phyloP scores from a whole-genome alignment of 2,329 filamentous ascomycete genomes.

The Colletotrichum musicola region DNA sequence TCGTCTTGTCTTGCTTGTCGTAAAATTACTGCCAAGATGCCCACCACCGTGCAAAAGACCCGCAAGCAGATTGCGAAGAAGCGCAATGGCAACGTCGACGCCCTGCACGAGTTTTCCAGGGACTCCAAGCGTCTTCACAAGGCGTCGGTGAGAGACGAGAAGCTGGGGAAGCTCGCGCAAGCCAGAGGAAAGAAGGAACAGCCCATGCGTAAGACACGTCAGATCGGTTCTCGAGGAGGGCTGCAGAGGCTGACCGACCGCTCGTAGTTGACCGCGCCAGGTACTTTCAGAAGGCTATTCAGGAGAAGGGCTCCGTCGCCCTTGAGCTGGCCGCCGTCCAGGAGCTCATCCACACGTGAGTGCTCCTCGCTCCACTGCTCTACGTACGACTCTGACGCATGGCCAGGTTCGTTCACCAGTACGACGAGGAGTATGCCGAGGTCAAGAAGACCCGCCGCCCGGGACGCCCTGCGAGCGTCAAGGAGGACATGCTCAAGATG shows the following conservation, averaged over 20 bases:
- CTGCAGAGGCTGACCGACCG: slow-evolving; percentile 7
- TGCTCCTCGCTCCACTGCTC: background rate
- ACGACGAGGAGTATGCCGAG: slow-evolving; percentile 77
- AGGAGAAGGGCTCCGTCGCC: slow-evolving; percentile 62
- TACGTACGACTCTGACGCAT: background rate
- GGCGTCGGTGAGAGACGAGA: slow-evolving; percentile 85
- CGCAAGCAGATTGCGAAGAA: slow-evolving; percentile 93
- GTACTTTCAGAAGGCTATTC: slow-evolving; percentile 78
- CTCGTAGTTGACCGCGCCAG: slow-evolving; percentile 51
- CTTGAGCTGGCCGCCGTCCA: slow-evolving; percentile 70
- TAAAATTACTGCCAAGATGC: slow-evolving; percentile 66
- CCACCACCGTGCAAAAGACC: slow-evolving; percentile 83
- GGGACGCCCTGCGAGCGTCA: slow-evolving; percentile 81
- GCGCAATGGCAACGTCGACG: slow-evolving; percentile 77
- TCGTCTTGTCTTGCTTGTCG: background rate
- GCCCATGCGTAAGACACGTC: slow-evolving; percentile 70
- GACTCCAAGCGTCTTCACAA: slow-evolving; percentile 85
- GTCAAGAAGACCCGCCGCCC: slow-evolving; percentile 79
- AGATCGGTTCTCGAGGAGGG: slow-evolving; percentile 39
- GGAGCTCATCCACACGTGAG: slow-evolving; percentile 71
- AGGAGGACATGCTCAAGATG: slow-evolving; percentile 82
- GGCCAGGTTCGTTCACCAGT: slow-evolving; percentile 73
- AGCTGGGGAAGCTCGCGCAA: slow-evolving; percentile 79
- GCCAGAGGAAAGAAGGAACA: slow-evolving; percentile 80
- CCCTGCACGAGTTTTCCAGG: slow-evolving; percentile 88